Base-by-base conservation (phyloP, 2,329 filamentous ascomycete genomes). In the Cercospora sesami region DNA sequence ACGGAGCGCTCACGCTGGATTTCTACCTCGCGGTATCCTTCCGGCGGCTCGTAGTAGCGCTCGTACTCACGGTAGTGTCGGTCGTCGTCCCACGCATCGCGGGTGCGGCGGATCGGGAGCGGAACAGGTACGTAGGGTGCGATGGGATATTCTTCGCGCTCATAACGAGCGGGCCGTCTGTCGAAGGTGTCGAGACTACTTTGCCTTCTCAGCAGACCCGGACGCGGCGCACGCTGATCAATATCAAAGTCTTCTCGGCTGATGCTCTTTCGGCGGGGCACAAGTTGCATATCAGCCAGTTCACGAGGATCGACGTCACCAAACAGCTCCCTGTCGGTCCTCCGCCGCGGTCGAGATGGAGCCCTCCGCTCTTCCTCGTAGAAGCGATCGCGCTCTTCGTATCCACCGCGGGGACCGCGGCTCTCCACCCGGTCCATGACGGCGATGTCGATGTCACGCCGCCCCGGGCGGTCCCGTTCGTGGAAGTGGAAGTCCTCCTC, bases 141-240 rank as follows among this genome's bases (percentile, higher is more conserved):
- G n/a, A 86, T 83, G n/a, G 85, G 84, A 73, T 89, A 89, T 69
- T 91, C 88, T 62, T 89, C 86, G 21, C 85, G 79, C 42, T 90
- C 83, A 69, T 85, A 85, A 55, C 86, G 84, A 23, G 28, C 62
- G 33, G 91, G 90, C 30, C 88, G 88, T 60, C 93, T 89, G 79
- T 97, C 94, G 77, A 93, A 97, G 0, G 91, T 96, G 78, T 97
- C 94, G 45, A 97, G 84, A 63, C 93, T 96, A 14, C 93, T 96
- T 78, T 96, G 93, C 53, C 94, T 88, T 67, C 94, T 87, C 61
- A 95, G 76, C 71, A 94, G 85, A 31, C 84, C 84, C 2, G 93
- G 93, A 57, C 91, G 86, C 36, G 85, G 81, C 4, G 26, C 53
- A 85, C 86, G 58, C 63, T 64, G 60, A 68, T 85, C 84, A 61